Conservation (phyloP, 106 monocot species). For the Allium cepa region DNA sequence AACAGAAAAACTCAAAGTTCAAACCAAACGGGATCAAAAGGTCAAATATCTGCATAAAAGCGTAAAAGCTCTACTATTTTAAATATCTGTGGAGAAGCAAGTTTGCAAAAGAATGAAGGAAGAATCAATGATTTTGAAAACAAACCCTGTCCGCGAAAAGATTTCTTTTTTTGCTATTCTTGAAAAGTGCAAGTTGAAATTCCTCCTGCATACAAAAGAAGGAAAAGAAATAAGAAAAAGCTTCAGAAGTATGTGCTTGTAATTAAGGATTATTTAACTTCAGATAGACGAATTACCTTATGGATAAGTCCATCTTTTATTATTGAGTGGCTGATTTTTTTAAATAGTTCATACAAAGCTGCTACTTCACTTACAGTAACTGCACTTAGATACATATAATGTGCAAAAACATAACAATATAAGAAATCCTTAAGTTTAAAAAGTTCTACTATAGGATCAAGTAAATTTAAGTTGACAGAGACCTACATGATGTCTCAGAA, state of each 20-base stretch:
- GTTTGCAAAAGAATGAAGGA: no score
- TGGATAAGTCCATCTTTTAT: conserved; percentile 51
- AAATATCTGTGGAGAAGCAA: no score
- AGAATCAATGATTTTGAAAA: not conserved
- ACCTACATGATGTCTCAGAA: conserved; percentile 61
- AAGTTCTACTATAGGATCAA: not conserved
- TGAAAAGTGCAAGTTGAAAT: conserved; percentile 79
- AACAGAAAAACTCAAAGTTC: no score
- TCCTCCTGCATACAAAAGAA: conserved; percentile 55
- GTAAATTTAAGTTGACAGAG: not conserved
- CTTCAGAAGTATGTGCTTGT: no score
- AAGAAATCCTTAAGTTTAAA: no score
- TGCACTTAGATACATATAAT: conserved; percentile 7
- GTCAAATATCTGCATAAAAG: conserved; percentile 61
- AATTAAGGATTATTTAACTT: no score
- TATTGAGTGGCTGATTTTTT: conserved; percentile 37
- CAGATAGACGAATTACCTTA: conserved; percentile 26
- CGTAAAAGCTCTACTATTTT: not conserved
- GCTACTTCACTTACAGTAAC: conserved; percentile 49
- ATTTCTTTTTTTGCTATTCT: conserved; percentile 64
- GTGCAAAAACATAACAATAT: not conserved
- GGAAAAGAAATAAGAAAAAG: no score
- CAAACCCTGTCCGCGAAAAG: conserved; percentile 79
- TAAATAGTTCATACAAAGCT: conserved; percentile 45
- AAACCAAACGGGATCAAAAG: conserved; percentile 16